These are phyloP conservation scores for Mycena amicta DNA, from an alignment of 768 basidiomycete genomes.

Conservation along the genomic window DNA sequence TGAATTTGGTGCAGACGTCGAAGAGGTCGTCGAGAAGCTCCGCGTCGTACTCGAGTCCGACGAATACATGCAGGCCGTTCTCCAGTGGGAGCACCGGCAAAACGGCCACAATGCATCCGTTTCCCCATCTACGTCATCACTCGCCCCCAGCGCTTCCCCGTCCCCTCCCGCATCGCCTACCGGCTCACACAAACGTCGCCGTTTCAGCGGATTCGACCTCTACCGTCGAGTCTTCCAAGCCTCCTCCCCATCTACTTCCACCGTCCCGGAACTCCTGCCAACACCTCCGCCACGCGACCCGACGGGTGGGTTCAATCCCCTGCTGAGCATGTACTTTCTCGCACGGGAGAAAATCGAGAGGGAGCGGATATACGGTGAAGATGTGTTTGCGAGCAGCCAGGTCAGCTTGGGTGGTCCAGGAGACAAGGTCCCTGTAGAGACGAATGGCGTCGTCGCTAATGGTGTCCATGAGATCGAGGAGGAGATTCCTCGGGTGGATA, in stretches of 20 bases:
- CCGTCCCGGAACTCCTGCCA: constrained; percentile 33
- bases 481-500: background rate
- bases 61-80: constrained; percentile 70
- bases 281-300: background rate
- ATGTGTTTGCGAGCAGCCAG: constrained; percentile 87
- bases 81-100: constrained; percentile 77
- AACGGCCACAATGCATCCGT: constrained; percentile 8
- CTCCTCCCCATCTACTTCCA: constrained; percentile 49
- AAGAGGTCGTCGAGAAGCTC: constrained; percentile 83
- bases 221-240: constrained; percentile 84
- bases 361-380: constrained; percentile 90
- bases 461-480: background rate
- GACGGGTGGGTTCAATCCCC: constrained; percentile 89
- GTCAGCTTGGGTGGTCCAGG: background rate
- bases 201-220: constrained; percentile 95
- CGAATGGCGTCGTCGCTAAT: background rate
- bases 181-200: constrained; percentile 24
- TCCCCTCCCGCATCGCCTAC: constrained; percentile 4
- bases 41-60: constrained; percentile 79
- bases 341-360: constrained; percentile 95
- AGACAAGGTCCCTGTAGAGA: background rate
- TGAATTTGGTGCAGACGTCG: constrained; percentile 77
- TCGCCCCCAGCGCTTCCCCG: background rate
- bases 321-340: constrained; percentile 95
- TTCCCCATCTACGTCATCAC: too few species aligned